Evolutionary conservation across 192 early-diverging fungal genomes (phyloP).

Genomic region (Gryganskiella cystojenkinii): DNA sequence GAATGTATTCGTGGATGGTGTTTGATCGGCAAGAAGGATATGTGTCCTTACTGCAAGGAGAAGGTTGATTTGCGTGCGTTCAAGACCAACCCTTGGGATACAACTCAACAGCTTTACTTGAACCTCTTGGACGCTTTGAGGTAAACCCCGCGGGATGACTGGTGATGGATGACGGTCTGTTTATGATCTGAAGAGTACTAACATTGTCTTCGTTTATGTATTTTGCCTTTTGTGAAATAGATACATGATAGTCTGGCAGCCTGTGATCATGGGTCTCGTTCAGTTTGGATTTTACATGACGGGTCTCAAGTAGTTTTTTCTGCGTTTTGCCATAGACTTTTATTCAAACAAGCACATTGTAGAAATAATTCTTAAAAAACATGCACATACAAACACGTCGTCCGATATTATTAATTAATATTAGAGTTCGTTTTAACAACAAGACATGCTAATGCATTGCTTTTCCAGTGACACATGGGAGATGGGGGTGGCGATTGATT

Average conservation of each 20-base stretch:
- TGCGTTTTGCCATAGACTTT: no score
- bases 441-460: no score
- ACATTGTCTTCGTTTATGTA: background rate
- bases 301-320: constrained; percentile 19
- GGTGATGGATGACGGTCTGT: background rate
- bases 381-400: no score
- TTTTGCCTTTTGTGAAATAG: constrained; percentile 11
- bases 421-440: no score
- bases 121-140: constrained; percentile 69
- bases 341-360: no score
- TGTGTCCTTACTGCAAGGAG: constrained; percentile 74
- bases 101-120: constrained; percentile 70
- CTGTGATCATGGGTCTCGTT: constrained; percentile 55
- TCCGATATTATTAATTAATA: no score
- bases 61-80: constrained; percentile 71
- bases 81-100: constrained; percentile 75
- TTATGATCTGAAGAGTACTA: background rate
- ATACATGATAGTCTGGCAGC: constrained; percentile 69
- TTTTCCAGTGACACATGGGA: no score
- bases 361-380: no score
- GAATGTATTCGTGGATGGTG: constrained; percentile 75
- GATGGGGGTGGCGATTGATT: no score
- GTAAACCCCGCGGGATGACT: constrained; percentile 23
- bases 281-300: constrained; percentile 45
- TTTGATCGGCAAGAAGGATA: constrained; percentile 71